phyloP scores from a whole-genome alignment of 179 eudicot genomes.

The Silene noctiflora region DNA sequence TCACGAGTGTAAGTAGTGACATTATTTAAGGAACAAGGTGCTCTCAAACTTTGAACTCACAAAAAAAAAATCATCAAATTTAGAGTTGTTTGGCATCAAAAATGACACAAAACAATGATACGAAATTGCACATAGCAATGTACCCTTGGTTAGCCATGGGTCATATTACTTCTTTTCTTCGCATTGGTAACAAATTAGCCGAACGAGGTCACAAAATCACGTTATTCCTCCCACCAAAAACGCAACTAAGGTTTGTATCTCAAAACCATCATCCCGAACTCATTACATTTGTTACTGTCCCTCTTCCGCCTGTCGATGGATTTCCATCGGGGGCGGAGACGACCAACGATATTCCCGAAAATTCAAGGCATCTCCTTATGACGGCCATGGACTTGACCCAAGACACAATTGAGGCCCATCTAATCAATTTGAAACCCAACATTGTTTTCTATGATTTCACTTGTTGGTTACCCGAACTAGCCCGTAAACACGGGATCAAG shows the following conservation, averaged over 20 bases:
- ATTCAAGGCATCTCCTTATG: slow-evolving; percentile 14
- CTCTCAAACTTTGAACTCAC: no score
- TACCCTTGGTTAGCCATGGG: slow-evolving; percentile 38
- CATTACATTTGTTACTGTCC: slow-evolving; percentile 33
- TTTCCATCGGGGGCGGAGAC: slow-evolving; percentile 13
- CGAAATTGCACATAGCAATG: slow-evolving; percentile 23
- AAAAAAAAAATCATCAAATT: no score
- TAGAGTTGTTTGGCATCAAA: neutral
- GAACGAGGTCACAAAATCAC: slow-evolving; percentile 36
- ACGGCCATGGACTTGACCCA: slow-evolving; percentile 19
- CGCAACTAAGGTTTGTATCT: slow-evolving; percentile 19
- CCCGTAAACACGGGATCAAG: slow-evolving; percentile 17
- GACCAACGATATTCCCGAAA: neutral
- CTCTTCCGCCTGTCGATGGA: slow-evolving; percentile 30
- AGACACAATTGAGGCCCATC: slow-evolving; percentile 17
- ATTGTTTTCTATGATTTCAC: slow-evolving; percentile 20
- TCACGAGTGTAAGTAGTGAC: no score
- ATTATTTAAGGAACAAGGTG: no score
- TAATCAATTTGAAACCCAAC: slow-evolving; percentile 18
- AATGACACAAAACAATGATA: neutral
- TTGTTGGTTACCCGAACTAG: slow-evolving; percentile 20
- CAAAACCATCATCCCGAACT: slow-evolving; percentile 38
- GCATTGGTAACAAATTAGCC: slow-evolving; percentile 43
- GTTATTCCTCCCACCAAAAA: slow-evolving; percentile 31
- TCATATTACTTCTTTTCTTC: neutral